These are phyloP conservation scores for Sporothrix pseudoabietina DNA, from an alignment of 2,329 filamentous ascomycete genomes.

Conservation along the genomic window DNA sequence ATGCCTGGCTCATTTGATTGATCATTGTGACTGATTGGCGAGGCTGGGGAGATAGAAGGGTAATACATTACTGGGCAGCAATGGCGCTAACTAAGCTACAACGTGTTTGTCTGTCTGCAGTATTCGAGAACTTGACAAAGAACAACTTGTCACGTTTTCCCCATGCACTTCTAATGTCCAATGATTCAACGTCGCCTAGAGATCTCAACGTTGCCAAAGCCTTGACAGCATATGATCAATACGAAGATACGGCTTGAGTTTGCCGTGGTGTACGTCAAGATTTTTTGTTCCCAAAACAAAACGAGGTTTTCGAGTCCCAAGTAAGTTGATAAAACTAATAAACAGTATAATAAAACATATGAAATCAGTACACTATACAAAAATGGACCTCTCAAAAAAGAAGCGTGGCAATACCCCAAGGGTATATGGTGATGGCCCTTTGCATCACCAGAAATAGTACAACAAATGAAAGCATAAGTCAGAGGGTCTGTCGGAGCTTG, in stretches of 20 bases:
- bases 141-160: no score
- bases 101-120: no score
- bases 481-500: background rate
- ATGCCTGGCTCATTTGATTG: background rate
- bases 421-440: conserved; percentile 20
- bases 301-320: background rate
- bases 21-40: background rate
- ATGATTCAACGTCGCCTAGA: no score
- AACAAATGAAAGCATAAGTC: background rate
- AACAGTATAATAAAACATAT: background rate
- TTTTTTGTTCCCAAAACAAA: background rate
- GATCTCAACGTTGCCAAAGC: no score
- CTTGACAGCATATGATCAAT: no score
- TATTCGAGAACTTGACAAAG: no score
- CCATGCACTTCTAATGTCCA: no score
- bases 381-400: background rate
- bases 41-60: background rate
- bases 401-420: background rate
- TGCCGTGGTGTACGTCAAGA: no score
- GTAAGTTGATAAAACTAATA: background rate
- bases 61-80: background rate
- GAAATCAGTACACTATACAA: background rate
- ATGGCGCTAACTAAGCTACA: background rate
- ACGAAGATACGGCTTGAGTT: no score
- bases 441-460: background rate